phyloP scores from a whole-genome alignment of 495 filamentous ascomycete species.

The Arthonia radiata region DNA sequence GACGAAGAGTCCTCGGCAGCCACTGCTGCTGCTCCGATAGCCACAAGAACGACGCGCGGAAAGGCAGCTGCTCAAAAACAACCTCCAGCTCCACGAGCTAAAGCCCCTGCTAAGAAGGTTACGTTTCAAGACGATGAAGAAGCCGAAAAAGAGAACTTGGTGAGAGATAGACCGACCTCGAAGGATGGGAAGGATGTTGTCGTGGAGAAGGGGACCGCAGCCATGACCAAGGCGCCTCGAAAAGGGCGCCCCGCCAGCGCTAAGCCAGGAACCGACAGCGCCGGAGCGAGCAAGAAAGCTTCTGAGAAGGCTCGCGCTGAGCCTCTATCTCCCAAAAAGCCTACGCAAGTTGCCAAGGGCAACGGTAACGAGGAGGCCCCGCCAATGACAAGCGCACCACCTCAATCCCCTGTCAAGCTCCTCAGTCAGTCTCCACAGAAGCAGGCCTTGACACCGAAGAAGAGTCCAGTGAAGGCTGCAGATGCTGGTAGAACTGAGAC shows the following conservation, averaged over 20 bases:
- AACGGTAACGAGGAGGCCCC: constrained; percentile 14
- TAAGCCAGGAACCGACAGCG: constrained; percentile 23
- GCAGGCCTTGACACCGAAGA: constrained; percentile 16
- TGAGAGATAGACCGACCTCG: constrained; percentile 3
- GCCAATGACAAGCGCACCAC: constrained; percentile 25
- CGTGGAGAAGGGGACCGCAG: constrained; percentile 9
- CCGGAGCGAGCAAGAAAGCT: constrained; percentile 5
- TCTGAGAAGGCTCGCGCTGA: constrained; percentile 7
- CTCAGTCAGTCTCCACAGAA: constrained; percentile 19
- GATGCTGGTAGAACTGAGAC: constrained; percentile 15
- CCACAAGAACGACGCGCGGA: not conserved
- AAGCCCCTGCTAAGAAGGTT: constrained; percentile 26
- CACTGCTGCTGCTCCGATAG: constrained; percentile 1
- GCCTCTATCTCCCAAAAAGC: constrained; percentile 32
- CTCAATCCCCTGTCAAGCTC: constrained; percentile 15
- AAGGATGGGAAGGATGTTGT: constrained; percentile 9
- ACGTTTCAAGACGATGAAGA: constrained; percentile 23
- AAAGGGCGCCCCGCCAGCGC: too few relatives aligned
- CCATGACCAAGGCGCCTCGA: constrained; percentile 16
- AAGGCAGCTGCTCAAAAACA: constrained; percentile 2
- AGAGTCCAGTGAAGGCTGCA: constrained; percentile 19
- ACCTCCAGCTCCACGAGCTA: constrained; percentile 1
- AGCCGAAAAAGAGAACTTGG: constrained; percentile 16
- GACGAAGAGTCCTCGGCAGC: constrained; percentile 1
- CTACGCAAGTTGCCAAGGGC: constrained; percentile 25